Evolutionary conservation across 2,329 filamentous ascomycete genomes (phyloP), one percentile per base, ranked within the genome.

Genomic region (Fusarium stilboides): DNA sequence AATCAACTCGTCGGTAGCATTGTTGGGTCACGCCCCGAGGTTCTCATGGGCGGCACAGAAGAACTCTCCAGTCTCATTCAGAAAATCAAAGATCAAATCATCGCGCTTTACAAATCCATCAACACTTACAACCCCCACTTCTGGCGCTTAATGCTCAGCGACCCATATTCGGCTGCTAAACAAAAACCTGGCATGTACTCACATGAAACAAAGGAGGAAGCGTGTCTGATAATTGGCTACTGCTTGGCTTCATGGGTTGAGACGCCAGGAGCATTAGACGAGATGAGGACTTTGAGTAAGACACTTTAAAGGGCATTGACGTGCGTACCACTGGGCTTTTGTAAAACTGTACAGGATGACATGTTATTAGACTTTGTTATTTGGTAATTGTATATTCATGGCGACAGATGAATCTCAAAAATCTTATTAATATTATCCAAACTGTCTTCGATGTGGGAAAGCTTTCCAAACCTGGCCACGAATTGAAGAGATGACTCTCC

Each of bases 231-330:
- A 6, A 46, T 73, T 24, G 45, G 50, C 0, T 59, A 64, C 3
- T 59, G 45, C 8, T 55, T 59, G n/a, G 40, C 47, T 3, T 47
- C 71, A 0, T 76, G 72, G 69, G 19, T 56, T 15, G 74, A 74
- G 37, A 76, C 72, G 0, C 71, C 61, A 5, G 57, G 63, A 0
- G 66, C 69, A 0, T 42, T 75, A 0, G 51, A 65, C 3, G 2
- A 62, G 1, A 60, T 65, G 31, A 34, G 13, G 19, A 17, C 13
- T 7, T 12, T 71, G 8, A 44, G 51, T 10, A 13, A 46, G 20
- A 14, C 20, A 15, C 8, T 42, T 7, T 61, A 22, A 52, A 15
- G 15, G 15, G 12, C 6, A 45, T 36, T 17, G 6, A 13, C 28
- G 28, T 10, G 10, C 28, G 28, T 31, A 31, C 28, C 10, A 31